Evolutionary conservation across 1,139 yeast species (phyloP), one percentile per base, ranked within the genome.

Genomic region (Arxiozyma telluris): DNA sequence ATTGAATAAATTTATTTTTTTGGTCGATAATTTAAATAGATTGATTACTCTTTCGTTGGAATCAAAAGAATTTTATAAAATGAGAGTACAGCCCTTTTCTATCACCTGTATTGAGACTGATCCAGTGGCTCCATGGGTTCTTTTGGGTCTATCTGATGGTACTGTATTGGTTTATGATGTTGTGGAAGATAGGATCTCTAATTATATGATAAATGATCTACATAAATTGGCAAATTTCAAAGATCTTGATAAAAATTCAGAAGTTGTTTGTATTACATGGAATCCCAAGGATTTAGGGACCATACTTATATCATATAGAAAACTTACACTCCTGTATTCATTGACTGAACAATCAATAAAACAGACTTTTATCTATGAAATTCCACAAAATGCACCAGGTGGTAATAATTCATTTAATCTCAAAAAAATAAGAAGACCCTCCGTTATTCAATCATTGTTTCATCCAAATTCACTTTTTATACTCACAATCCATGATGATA

Each of bases 391-490:
- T 47, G 84, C 87, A 0, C 80, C 82, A 0, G 87, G 86, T 38
- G 87, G 85, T 17, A 82, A 79, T 50, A 59, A 56, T 54, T 61
- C 61, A 25, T 53, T 57, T 21, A 54, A 59, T 39, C 51, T 55
- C 8, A 54, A 52, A 21, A 55, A 55, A 27, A 50, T 48, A 3
- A 69, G 82, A 51, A 70, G 67, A 43, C 84, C 93, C 1, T 79
- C 74, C 44, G 65, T 87, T 2, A 61, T 74, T 1, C 82, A 81
- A 53, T 84, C 96, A 0, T 74, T 82, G 44, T 93, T 88, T 80
- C 97, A 91, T 67, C 98, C 99, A 1, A 88, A 89, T 66, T 97
- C 98, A 0, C 76, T 89, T 47, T 96, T 91, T 67, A 73, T 89
- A 5, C 77, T 87, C 17, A 84, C 96, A 0, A 79, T 82, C 1